Percentiles rank a stretch among this genome's conserved stretches.
These are phyloP conservation scores for Dioscorea zingiberensis DNA, from an alignment of 106 monocot species.

Conservation along the genomic window DNA sequence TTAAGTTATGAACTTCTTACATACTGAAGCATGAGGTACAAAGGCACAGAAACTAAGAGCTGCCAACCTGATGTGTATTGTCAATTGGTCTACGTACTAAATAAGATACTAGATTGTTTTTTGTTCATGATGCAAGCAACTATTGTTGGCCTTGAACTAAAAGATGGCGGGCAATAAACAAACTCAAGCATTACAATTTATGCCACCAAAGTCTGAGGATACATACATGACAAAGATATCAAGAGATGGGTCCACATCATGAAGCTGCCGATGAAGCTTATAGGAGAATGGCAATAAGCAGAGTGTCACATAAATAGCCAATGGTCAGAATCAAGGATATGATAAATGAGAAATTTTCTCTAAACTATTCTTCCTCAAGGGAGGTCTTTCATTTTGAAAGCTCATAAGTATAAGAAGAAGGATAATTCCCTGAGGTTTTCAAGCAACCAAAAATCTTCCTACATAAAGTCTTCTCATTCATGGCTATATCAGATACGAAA, in stretches of 20 bases:
- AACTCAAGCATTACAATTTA: background rate
- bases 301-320: slow-evolving; percentile 40
- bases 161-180: background rate
- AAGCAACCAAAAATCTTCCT: slow-evolving; percentile 13
- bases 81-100: no score
- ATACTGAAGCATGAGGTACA: no score
- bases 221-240: slow-evolving; percentile 71
- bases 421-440: slow-evolving; percentile 32
- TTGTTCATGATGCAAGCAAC: no score
- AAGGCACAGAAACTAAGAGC: no score
- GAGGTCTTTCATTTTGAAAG: slow-evolving; percentile 68
- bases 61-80: no score
- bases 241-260: slow-evolving; percentile 20
- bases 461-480: slow-evolving; percentile 11
- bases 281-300: slow-evolving; percentile 67
- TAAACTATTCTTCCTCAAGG: no score
- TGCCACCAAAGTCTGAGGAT: background rate
- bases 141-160: no score
- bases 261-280: slow-evolving; percentile 63
- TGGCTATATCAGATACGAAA: no score
- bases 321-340: no score
- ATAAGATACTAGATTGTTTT: no score
- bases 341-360: no score
- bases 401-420: slow-evolving; percentile 54
- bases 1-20: no score